Base-by-base conservation (phyloP, 75 land plant species). In the Pinus taeda region DNA sequence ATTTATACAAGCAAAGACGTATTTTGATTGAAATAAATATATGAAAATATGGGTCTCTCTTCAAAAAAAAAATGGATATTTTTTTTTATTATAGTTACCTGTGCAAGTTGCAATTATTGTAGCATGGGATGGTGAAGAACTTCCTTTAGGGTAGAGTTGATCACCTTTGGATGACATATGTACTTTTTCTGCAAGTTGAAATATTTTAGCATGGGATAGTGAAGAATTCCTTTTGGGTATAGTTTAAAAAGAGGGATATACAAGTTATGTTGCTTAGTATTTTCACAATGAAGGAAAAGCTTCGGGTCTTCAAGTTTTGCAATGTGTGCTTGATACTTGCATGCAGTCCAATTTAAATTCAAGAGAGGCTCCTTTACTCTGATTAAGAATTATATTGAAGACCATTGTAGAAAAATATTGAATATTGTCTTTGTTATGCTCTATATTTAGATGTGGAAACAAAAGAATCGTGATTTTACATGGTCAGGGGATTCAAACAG, bases 141-240 rank as follows among this genome's bases (percentile, higher is more conserved):
- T n/a, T n/a, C n/a, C n/a, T n/a, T n/a, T n/a, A n/a, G n/a, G n/a
- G n/a, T n/a, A n/a, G n/a, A n/a, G n/a, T 95, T 61, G 93, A 95
- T 66, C 86, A 87, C 66, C 78, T 95, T n/a, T 95, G 98, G 98
- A 79, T 91, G 15, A 84, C 88, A 83, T 75, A 82, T 60, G 72
- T 95, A 15, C 75, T 95, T 77, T 81, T 84, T 29, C 75, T 95
- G 36, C 98, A 95, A 82, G 81, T 58, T 84, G 83, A 14, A 73
- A 79, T 15, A 82, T 91, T 66, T 83, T 92, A 6, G 89, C 93
- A 9, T 89, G 87, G 85, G 73, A 81, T 7, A 65, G 71, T 4
- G 63, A 66, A 3, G 33, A 24, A 81, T 61, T 63, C 97, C 97
- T 9, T 96, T 94, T n/a, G n/a, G 97, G 66, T 77, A 55, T 79